Conservation (phyloP, 208 protist species). For the Leptomonas seymouri region DNA sequence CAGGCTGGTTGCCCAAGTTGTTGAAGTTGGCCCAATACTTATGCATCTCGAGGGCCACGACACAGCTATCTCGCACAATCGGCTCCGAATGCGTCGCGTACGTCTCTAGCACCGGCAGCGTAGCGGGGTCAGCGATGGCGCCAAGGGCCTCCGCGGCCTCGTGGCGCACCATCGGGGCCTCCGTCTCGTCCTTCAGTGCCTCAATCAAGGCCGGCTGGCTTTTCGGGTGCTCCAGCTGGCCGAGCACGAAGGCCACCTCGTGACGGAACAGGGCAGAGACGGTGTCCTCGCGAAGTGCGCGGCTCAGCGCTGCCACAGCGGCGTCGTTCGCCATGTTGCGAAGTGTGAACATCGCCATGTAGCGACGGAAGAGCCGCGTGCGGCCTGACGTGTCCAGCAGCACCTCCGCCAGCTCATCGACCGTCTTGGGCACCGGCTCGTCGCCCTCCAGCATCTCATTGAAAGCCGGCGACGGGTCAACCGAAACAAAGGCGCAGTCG, state of each 20-base stretch:
- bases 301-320: conserved; percentile 79
- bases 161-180: conserved; percentile 97
- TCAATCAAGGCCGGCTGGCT: conserved; percentile 71
- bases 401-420: conserved; percentile 64
- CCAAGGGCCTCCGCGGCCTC: conserved; percentile 98
- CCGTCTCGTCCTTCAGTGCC: conserved; percentile 74
- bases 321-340: conserved; percentile 82
- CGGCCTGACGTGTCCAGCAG: conserved; percentile 69
- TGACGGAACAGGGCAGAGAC: conserved; percentile 95
- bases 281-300: conserved; percentile 87
- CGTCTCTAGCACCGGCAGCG: conserved; percentile 57
- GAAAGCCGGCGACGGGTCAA: conserved; percentile 94
- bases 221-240: conserved; percentile 93
- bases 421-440: conserved; percentile 38
- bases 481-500: conserved; percentile 80
- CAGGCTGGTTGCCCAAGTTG: conserved; percentile 31
- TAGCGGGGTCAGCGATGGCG: conserved; percentile 90
- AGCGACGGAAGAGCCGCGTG: conserved; percentile 92
- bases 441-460: conserved; percentile 21
- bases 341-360: conserved; percentile 97
- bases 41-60: conserved; percentile 87
- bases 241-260: conserved; percentile 98
- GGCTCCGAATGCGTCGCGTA: conserved; percentile 75
- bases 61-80: conserved; percentile 87
- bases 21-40: conserved; percentile 89